phyloP scores from a whole-genome alignment of 139 green algal species.

The Volvox africanus region DNA sequence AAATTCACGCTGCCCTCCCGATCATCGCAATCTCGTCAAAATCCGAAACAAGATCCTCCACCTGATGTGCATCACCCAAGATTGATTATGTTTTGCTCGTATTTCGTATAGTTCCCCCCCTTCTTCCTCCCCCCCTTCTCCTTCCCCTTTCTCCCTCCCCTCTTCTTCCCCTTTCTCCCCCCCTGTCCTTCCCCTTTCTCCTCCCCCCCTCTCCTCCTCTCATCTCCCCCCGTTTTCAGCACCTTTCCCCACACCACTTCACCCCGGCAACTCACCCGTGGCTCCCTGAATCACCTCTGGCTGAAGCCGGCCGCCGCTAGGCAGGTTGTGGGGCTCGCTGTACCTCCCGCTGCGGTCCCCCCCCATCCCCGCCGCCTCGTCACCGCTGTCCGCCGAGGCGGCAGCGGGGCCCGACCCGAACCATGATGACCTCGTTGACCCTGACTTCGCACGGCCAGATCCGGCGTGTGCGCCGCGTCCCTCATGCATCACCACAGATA shows the following conservation, averaged over 20 bases:
- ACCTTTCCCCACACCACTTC: neutral
- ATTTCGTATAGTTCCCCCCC: too few relatives aligned
- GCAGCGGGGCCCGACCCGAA: neutral
- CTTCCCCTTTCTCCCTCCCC: too few relatives aligned
- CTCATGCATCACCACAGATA: neutral
- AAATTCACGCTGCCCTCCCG: too few relatives aligned
- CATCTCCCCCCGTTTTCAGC: too few relatives aligned
- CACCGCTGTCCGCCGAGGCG: neutral
- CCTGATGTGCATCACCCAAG: too few relatives aligned
- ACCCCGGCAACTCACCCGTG: neutral
- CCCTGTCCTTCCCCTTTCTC: too few relatives aligned
- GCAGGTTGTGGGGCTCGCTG: neutral
- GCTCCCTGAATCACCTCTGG: constrained; percentile 31
- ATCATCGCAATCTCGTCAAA: too few relatives aligned
- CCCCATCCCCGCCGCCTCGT: neutral
- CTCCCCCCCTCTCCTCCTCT: neutral
- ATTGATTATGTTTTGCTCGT: too few relatives aligned
- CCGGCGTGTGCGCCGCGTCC: neutral
- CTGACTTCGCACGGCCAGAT: neutral
- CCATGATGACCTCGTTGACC: neutral
- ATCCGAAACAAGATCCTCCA: too few relatives aligned
- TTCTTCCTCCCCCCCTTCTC: too few relatives aligned
- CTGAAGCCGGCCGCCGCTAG: neutral
- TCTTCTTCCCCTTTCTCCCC: too few relatives aligned
- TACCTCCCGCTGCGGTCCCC: neutral